These are phyloP conservation scores for Solanum sejunctum DNA, from an alignment of 257 asterid genomes.

Conservation along the genomic window DNA sequence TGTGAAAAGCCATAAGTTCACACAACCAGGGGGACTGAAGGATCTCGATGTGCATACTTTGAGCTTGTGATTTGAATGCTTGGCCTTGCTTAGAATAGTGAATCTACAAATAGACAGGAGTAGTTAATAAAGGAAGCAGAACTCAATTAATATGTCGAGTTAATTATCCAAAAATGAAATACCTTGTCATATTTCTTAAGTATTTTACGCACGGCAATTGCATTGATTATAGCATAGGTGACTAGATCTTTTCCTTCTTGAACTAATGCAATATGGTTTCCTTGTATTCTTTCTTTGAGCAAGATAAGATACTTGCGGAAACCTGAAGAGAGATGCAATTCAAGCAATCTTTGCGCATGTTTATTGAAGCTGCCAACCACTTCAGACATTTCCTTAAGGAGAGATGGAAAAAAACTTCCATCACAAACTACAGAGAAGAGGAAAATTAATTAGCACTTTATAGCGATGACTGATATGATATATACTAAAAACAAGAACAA, in stretches of 20 bases:
- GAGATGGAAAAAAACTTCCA: constrained; percentile 88
- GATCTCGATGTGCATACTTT: constrained; percentile 68
- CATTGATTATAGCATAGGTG: constrained; percentile 69
- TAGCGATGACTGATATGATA: not conserved
- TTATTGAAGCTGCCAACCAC: constrained; percentile 79
- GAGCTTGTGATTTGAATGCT: constrained; percentile 81
- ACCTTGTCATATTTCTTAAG: constrained; percentile 94
- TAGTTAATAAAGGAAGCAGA: not conserved
- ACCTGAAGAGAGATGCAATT: constrained; percentile 66
- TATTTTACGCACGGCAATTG: constrained; percentile 86
- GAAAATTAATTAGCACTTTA: not conserved
- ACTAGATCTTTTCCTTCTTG: constrained; percentile 80
- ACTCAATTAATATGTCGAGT: not conserved
- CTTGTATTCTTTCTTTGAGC: constrained; percentile 46
- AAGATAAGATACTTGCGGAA: constrained; percentile 48
- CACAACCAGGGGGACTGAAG: constrained; percentile 97
- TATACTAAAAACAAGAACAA: not conserved
- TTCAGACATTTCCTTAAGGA: constrained; percentile 74
- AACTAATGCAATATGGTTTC: constrained; percentile 41
- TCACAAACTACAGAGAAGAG: constrained; percentile 54
- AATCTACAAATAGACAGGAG: constrained; percentile 23
- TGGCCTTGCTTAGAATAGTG: constrained; percentile 96
- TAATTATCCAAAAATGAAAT: not conserved
- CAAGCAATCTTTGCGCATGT: constrained; percentile 60
- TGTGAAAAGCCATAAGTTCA: constrained; percentile 86